Conservation (phyloP, 345 rosid genomes). For the Eucalyptus curtisii region DNA sequence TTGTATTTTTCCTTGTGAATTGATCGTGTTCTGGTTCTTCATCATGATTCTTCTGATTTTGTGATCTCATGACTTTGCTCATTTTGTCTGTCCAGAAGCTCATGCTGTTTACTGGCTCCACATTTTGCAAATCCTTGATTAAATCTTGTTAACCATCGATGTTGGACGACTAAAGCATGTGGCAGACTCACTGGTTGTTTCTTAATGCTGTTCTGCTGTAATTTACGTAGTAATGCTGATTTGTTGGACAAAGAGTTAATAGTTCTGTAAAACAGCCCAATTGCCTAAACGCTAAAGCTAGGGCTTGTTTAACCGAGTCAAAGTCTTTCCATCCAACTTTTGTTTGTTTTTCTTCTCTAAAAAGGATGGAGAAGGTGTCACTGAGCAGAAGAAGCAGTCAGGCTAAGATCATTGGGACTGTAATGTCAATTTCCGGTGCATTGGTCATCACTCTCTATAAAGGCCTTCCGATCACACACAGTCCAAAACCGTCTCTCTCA, state of each 20-base stretch:
- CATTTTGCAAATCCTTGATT: background rate
- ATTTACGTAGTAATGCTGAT: background rate
- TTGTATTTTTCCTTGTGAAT: background rate
- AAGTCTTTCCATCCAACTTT: background rate
- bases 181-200: background rate
- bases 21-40: background rate
- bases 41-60: background rate
- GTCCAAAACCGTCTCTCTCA: background rate
- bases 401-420: slow-evolving; percentile 33
- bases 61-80: background rate
- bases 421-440: slow-evolving; percentile 29
- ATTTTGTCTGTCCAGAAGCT: background rate
- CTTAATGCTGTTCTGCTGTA: background rate
- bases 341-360: background rate
- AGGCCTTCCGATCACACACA: slow-evolving; percentile 12
- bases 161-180: background rate
- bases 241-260: background rate
- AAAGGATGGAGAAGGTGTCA: slow-evolving; percentile 27
- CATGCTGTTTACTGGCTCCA: background rate
- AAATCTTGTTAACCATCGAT: background rate
- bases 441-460: slow-evolving; percentile 33
- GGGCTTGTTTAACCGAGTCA: background rate
- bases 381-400: slow-evolving; percentile 11
- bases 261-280: background rate
- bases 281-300: background rate